phyloP scores from a whole-genome alignment of 306 rosid genomes.

The Potentilla sterilis region DNA sequence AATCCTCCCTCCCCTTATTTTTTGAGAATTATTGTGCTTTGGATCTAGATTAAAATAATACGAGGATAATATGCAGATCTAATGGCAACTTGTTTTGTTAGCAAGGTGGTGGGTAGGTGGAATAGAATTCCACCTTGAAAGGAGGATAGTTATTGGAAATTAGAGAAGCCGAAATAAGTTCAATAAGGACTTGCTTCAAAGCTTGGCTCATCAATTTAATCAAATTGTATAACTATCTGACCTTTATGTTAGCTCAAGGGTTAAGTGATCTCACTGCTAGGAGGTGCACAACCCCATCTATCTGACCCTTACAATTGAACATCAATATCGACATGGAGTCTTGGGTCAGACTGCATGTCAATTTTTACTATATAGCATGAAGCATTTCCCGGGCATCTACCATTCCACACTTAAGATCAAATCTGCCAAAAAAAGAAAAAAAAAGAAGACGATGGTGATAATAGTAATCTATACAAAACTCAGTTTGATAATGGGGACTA shows the following conservation, averaged over 20 bases:
- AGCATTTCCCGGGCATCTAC: slow-evolving; percentile 14
- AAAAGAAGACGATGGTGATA: not conserved
- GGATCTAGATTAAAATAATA: not conserved
- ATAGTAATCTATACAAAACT: not conserved
- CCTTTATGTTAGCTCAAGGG: slow-evolving; percentile 19
- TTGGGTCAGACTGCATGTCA: too few species aligned
- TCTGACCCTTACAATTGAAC: not conserved
- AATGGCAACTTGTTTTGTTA: not conserved
- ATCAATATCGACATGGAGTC: not conserved
- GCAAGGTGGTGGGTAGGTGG: slow-evolving; percentile 2
- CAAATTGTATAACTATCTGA: slow-evolving; percentile 1
- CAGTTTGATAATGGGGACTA: not conserved
- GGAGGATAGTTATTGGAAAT: not conserved
- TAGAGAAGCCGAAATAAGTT: not conserved
- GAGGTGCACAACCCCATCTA: not conserved
- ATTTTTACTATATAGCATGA: too few species aligned
- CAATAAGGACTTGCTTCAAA: not conserved
- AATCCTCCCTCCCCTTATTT: not conserved
- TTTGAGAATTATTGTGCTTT: not conserved
- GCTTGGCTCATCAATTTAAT: not conserved
- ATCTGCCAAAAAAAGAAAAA: not conserved
- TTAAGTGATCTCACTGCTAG: not conserved
- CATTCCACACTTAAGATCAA: not conserved
- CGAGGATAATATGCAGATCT: not conserved
- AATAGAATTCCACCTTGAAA: not conserved